Evolutionary conservation across 345 rosid species (phyloP).

Genomic region (Populus ilicifolia): DNA sequence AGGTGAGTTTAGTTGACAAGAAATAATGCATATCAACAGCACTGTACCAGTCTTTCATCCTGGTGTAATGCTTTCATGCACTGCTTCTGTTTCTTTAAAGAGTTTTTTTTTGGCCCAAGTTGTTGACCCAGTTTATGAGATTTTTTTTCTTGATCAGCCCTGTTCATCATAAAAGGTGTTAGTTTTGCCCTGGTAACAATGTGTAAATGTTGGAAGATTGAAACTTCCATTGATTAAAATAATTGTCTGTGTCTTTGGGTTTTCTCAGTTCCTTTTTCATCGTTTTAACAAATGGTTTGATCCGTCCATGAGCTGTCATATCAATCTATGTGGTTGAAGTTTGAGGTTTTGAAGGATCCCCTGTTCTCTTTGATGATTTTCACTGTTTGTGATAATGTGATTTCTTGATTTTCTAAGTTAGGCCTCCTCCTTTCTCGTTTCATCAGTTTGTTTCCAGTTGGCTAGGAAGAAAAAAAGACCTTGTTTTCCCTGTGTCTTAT

Average conservation of each 20-base stretch:
- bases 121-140: background rate
- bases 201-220: constrained; percentile 10
- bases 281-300: background rate
- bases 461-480: background rate
- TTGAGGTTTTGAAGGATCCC: background rate
- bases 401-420: background rate
- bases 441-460: background rate
- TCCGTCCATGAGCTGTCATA: background rate
- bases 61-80: constrained; percentile 16
- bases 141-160: background rate
- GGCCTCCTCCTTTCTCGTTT: background rate
- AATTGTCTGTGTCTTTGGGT: background rate
- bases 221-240: constrained; percentile 16
- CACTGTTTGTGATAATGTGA: background rate
- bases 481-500: background rate
- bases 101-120: background rate
- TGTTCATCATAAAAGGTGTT: background rate
- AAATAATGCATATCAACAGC: constrained; percentile 27
- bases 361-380: background rate
- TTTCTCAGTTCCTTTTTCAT: background rate
- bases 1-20: constrained; percentile 22
- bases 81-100: background rate
- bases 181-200: constrained; percentile 1
- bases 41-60: constrained; percentile 10
- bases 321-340: background rate